A percentile compares a stretch with the other conserved stretches of the same genome.
phyloP scores from a whole-genome alignment of 768 basidiomycete genomes.

The Boletus sp. region DNA sequence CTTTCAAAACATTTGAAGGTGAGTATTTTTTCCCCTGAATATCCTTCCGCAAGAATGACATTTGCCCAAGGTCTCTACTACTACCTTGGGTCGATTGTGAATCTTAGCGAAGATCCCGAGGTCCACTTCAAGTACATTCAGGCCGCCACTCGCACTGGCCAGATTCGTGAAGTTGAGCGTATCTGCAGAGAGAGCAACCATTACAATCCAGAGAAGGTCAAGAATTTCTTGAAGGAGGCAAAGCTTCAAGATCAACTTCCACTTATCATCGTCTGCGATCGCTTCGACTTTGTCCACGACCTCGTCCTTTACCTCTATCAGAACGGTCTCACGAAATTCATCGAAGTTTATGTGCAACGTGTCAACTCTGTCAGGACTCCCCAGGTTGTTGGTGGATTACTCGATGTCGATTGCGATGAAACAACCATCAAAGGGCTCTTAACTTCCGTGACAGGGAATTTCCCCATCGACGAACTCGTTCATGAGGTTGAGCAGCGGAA shows the following conservation, averaged over 20 bases:
- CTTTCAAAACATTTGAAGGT: slow-evolving; percentile 97
- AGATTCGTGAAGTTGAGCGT: slow-evolving; percentile 98
- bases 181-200: slow-evolving; percentile 96
- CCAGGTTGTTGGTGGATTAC: slow-evolving; percentile 92
- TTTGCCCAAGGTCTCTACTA: slow-evolving; percentile 77
- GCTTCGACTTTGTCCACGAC: slow-evolving; percentile 99
- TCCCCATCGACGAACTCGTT: slow-evolving; percentile 97
- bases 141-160: slow-evolving; percentile 95
- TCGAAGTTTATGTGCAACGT: slow-evolving; percentile 99
- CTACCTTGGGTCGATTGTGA: slow-evolving; percentile 97
- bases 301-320: slow-evolving; percentile 98
- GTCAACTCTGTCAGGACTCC: slow-evolving; percentile 97
- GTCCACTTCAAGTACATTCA: slow-evolving; percentile 99
- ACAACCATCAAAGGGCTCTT: slow-evolving; percentile 91
- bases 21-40: background rate
- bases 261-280: slow-evolving; percentile 99
- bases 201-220: slow-evolving; percentile 99
- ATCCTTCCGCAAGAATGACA: background rate
- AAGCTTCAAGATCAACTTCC: slow-evolving; percentile 95
- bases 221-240: slow-evolving; percentile 99
- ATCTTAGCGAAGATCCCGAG: slow-evolving; percentile 92
- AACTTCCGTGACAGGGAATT: slow-evolving; percentile 91
- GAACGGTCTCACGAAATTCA: slow-evolving; percentile 93
- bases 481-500: slow-evolving; percentile 97
- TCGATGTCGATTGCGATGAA: slow-evolving; percentile 99